phyloP scores from a whole-genome alignment of 139 green algal species.

The Coelastrella sp. region DNA sequence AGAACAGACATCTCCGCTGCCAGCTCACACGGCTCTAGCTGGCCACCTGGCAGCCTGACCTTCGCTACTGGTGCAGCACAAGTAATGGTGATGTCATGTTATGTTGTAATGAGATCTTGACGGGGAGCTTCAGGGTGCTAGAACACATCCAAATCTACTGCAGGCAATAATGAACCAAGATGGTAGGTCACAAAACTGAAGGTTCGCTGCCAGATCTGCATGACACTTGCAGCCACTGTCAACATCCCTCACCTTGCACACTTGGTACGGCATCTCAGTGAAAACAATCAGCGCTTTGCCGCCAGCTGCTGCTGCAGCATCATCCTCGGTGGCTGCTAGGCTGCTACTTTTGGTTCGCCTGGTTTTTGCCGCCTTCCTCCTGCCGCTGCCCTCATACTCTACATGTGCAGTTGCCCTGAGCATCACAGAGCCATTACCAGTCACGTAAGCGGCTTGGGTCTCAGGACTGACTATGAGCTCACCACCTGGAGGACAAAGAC shows the following conservation, averaged over 20 bases:
- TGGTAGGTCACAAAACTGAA: background rate
- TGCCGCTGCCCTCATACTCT: constrained; percentile 59
- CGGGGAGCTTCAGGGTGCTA: too few species aligned
- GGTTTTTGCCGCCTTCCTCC: background rate
- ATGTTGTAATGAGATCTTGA: too few species aligned
- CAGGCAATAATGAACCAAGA: too few species aligned
- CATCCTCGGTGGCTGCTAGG: background rate
- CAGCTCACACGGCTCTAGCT: too few species aligned
- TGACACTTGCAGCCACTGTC: too few species aligned
- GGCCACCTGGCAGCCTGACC: too few species aligned
- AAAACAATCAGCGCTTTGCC: constrained; percentile 78
- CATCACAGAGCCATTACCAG: constrained; percentile 78
- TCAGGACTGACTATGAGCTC: constrained; percentile 66
- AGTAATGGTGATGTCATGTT: too few species aligned
- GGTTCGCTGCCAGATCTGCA: too few species aligned
- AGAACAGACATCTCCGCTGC: background rate
- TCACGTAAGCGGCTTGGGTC: constrained; percentile 75
- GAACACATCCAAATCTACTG: too few species aligned
- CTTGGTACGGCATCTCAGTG: constrained; percentile 93
- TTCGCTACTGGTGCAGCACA: too few species aligned
- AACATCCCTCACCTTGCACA: constrained; percentile 83
- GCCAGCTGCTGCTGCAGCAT: constrained; percentile 27
- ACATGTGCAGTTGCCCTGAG: constrained; percentile 79
- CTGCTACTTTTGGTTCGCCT: constrained; percentile 15
- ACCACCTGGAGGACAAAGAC: constrained; percentile 61